Percentiles rank a stretch among this genome's conserved stretches.
These are phyloP conservation scores for Fusarium sambucinum DNA, from an alignment of 2,329 filamentous ascomycete species.

Conservation along the genomic window DNA sequence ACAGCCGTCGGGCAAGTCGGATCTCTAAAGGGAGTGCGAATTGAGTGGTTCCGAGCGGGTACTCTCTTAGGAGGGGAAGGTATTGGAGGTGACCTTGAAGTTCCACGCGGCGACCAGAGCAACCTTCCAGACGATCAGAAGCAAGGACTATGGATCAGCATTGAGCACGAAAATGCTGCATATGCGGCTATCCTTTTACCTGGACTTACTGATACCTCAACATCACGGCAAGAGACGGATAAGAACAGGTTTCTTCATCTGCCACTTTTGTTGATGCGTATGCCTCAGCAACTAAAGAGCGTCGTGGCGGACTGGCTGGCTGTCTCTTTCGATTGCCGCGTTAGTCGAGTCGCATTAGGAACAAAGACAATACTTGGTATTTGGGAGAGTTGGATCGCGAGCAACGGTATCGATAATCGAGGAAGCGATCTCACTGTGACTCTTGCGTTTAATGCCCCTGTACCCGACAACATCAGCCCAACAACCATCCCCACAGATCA, in stretches of 20 bases:
- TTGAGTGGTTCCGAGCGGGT: constrained; percentile 59
- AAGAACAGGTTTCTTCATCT: constrained; percentile 59
- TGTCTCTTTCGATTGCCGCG: constrained; percentile 67
- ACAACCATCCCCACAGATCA: constrained; percentile 32
- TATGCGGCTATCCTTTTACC: constrained; percentile 67
- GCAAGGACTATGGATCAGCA: constrained; percentile 59
- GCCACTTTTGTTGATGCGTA: constrained; percentile 66
- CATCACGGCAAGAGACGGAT: background rate
- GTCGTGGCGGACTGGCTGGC: constrained; percentile 65
- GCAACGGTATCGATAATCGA: constrained; percentile 52
- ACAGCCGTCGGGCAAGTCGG: constrained; percentile 55
- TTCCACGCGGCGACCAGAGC: constrained; percentile 26
- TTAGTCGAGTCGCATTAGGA: constrained; percentile 63
- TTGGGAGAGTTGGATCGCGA: constrained; percentile 65
- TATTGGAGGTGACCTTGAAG: constrained; percentile 27
- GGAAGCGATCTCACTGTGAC: constrained; percentile 63
- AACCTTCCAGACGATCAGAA: constrained; percentile 45
- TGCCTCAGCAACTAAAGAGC: constrained; percentile 65
- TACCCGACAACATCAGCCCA: constrained; percentile 28
- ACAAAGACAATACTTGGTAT: constrained; percentile 62
- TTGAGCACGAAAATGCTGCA: constrained; percentile 65
- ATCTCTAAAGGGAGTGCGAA: constrained; percentile 60
- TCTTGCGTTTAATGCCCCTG: constrained; percentile 62
- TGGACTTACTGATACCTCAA: constrained; percentile 35
- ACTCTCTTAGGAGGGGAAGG: constrained; percentile 50